Evolutionary conservation across 257 asterid genomes (phyloP), one percentile per base, ranked within the genome.

Genomic region (Cynanchum wilfordii): DNA sequence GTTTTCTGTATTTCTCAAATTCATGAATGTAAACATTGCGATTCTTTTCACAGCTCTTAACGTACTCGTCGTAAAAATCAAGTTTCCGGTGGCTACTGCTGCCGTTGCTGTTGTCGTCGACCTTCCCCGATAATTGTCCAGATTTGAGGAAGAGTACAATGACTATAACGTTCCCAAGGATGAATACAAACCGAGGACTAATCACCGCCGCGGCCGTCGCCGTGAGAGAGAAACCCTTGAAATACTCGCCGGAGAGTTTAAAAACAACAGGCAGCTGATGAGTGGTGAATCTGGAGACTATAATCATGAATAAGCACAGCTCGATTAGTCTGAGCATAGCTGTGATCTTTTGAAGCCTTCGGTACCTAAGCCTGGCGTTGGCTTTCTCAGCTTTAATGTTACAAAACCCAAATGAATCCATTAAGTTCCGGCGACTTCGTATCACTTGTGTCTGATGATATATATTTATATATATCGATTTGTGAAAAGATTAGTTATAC

Each of bases 111-210:
- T 49, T 8, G 58, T 66, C 78, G 25, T 73, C 77, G 24, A 75
- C 71, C 27, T 76, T 55, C 45, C 71, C 50, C 9, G 94, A 75
- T 7, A 56, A 54, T 0, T 73, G 74, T 16, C 92, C 86, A 5
- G 97, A 89, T 67, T 80, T 83, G 25, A 89, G 42, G 78, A 87
- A 82, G 71, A 93, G 84, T 60, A 66, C 76, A 79, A 86, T 19
- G 17, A 93, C 88, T 16, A 93, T 93, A 24, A 67, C 82, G 88
- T 93, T 91, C 11, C 95, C 98, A 22, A 90, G 2, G 24, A 92
- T 42, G 78, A 92, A 92, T 7, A 92, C 96, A 68, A 84, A 87
- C 30, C 77, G 55, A 19, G 96, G 87, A 80, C 91, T 79, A 20
- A 87, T 68, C 25, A 86, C 70, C 22, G 87, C 74, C 10, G 81